Evolutionary conservation across 148 eudicot species (phyloP).

Genomic region (Rhododendron ferrugineum): DNA sequence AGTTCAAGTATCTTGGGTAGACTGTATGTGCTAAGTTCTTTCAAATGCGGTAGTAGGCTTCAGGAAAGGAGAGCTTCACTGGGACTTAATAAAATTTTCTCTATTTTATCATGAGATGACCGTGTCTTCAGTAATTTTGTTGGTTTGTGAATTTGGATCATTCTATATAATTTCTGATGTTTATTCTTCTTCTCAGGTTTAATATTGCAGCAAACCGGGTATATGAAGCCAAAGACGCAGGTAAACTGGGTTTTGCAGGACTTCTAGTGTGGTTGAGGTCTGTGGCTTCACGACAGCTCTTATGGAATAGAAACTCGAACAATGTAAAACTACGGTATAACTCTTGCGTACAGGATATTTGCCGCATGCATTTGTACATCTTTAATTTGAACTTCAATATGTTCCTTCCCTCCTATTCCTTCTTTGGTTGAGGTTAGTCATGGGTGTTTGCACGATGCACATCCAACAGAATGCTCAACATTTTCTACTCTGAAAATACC

Average conservation of each 20-base stretch:
- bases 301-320: constrained; percentile 90
- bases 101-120: not conserved
- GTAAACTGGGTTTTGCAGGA: constrained; percentile 87
- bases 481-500: too few relatives aligned
- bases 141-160: not conserved
- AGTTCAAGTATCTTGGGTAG: not conserved
- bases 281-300: constrained; percentile 93
- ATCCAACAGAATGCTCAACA: too few relatives aligned
- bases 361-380: too few relatives aligned
- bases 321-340: constrained; percentile 87
- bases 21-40: not conserved
- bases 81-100: not conserved
- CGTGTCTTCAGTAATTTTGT: not conserved
- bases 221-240: constrained; percentile 67
- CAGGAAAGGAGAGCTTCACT: not conserved
- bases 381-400: too few relatives aligned
- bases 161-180: not conserved
- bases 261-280: constrained; percentile 98
- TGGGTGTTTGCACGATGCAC: too few relatives aligned
- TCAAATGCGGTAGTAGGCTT: not conserved
- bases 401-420: too few relatives aligned
- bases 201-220: constrained; percentile 93
- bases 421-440: too few relatives aligned
- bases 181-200: constrained; percentile 47
- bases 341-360: too few relatives aligned